Percentiles rank a stretch among this genome's conserved stretches.
These are phyloP conservation scores for Fusarium siculi DNA, from an alignment of 2,329 filamentous ascomycete genomes.

Conservation along the genomic window DNA sequence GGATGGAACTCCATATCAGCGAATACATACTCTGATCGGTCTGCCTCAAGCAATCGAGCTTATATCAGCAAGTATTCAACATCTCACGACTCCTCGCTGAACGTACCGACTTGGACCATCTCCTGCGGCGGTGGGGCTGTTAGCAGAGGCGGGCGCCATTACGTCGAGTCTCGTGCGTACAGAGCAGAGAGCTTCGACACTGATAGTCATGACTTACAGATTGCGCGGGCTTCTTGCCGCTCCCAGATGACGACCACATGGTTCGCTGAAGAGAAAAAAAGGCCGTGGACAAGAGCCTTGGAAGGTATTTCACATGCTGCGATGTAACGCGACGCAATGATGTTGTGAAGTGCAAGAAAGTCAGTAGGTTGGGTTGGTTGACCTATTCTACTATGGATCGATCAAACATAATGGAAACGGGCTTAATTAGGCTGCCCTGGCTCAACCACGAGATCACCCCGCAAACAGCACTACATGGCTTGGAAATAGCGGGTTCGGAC, in stretches of 20 bases:
- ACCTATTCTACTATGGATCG: slow-evolving; percentile 18
- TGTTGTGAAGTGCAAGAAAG: slow-evolving; percentile 33
- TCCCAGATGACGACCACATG: slow-evolving; percentile 74
- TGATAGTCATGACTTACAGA: slow-evolving; percentile 65
- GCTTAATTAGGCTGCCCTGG: slow-evolving; percentile 23
- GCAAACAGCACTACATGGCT: slow-evolving; percentile 30
- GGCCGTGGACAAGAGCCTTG: slow-evolving; percentile 41
- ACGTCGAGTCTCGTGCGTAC: slow-evolving; percentile 40
- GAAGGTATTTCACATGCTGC: slow-evolving; percentile 48
- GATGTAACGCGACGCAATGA: slow-evolving; percentile 41
- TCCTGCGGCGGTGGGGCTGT: slow-evolving; percentile 72
- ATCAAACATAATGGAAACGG: slow-evolving; percentile 25
- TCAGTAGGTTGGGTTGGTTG: slow-evolving; percentile 28
- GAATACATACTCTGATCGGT: slow-evolving; percentile 70
- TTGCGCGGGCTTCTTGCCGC: slow-evolving; percentile 75
- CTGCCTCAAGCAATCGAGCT: slow-evolving; percentile 51
- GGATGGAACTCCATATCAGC: slow-evolving; percentile 3
- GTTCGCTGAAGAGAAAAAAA: slow-evolving; percentile 41
- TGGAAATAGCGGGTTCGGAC: slow-evolving; percentile 24
- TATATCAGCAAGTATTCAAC: slow-evolving; percentile 40
- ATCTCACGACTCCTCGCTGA: slow-evolving; percentile 20
- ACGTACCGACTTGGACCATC: slow-evolving; percentile 98
- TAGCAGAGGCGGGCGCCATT: slow-evolving; percentile 45
- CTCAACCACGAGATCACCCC: slow-evolving; percentile 34
- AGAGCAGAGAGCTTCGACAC: slow-evolving; percentile 23